Base-by-base conservation (phyloP, 371 early-diverging fungal genomes). In the Mucor mucedo region DNA sequence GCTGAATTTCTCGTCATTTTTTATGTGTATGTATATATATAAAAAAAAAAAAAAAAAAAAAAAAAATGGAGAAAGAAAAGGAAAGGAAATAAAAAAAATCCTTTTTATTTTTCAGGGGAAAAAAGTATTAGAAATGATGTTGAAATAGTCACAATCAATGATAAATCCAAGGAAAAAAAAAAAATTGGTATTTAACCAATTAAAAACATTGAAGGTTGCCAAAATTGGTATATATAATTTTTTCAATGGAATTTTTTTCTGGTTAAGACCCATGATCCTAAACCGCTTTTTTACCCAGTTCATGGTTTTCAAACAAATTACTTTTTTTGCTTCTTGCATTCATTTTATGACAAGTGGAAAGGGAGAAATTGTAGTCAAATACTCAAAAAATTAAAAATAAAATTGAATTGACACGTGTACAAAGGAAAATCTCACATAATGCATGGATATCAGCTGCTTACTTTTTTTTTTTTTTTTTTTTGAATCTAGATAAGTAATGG, bases 81-180 rank as follows among this genome's bases (percentile, higher is more conserved):
- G 5, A 32, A 28, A 11, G 7, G 29, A 50, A 50, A 30, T 30
- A 13, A 30, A 29, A 32, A 29, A 30, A 30, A 32, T 32, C 28
- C 1, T 50, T 11, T 50, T 13, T 28, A 11, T 9, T 30, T 11
- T 50, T 50, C 50, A 50, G 50, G 50, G 50, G 50, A 50, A 50
- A 50, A 8, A 13, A 50, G 13, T 50, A 50, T 13, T 29, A 30
- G 32, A 30, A 50, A 14, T 4, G 32, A 47, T 21, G 6, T 39
- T 39, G 40, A 39, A 42, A 42, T 27, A 47, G 48, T 47, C 48
- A 47, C 48, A 47, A 47, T n/a, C 14, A 42, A 14, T 10, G 44
- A 10, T 14, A 14, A 14, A 14, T 42, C 44, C 21, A 21, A 21
- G 21, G 21, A 21, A 21, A 21, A 21, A 21, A 21, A 21, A 21